Evolutionary conservation across 2,329 filamentous ascomycete genomes (phyloP).

Genomic region (Stagonosporopsis tanaceti): DNA sequence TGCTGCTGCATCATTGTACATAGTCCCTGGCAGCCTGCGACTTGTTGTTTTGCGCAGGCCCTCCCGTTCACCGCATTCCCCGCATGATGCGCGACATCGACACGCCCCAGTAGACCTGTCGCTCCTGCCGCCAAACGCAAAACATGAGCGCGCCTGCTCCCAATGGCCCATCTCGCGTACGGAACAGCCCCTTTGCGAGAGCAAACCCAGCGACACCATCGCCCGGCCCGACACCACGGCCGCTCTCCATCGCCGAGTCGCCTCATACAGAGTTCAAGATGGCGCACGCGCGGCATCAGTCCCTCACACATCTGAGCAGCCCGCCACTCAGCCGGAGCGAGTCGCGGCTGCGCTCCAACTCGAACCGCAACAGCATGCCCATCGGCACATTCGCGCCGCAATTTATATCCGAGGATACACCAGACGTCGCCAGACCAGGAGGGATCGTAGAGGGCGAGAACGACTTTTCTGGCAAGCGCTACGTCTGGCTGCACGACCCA

Average conservation of each 20-base stretch:
- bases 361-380: slow-evolving; percentile 68
- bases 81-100: slow-evolving; percentile 34
- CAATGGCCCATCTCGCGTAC: slow-evolving; percentile 68
- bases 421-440: slow-evolving; percentile 63
- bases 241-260: slow-evolving; percentile 58
- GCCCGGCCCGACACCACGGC: slow-evolving; percentile 75
- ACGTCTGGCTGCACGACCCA: slow-evolving; percentile 94
- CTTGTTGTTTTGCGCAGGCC: slow-evolving; percentile 17
- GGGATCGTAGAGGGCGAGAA: slow-evolving; percentile 91
- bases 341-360: slow-evolving; percentile 63
- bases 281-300: slow-evolving; percentile 74
- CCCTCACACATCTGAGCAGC: slow-evolving; percentile 61
- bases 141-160: slow-evolving; percentile 64
- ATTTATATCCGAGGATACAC: slow-evolving; percentile 87
- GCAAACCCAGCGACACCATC: slow-evolving; percentile 69
- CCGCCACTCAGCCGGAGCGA: slow-evolving; percentile 45
- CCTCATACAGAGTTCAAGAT: slow-evolving; percentile 44
- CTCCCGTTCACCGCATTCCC: slow-evolving; percentile 22
- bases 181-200: slow-evolving; percentile 78
- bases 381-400: slow-evolving; percentile 92
- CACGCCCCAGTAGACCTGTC: slow-evolving; percentile 30
- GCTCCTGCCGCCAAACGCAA: slow-evolving; percentile 33
- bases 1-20: slow-evolving; percentile 37
- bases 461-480: slow-evolving; percentile 97
- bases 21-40: slow-evolving; percentile 30